These are phyloP conservation scores for Mikania micrantha DNA, from an alignment of 129 eudicot genomes.

Conservation along the genomic window DNA sequence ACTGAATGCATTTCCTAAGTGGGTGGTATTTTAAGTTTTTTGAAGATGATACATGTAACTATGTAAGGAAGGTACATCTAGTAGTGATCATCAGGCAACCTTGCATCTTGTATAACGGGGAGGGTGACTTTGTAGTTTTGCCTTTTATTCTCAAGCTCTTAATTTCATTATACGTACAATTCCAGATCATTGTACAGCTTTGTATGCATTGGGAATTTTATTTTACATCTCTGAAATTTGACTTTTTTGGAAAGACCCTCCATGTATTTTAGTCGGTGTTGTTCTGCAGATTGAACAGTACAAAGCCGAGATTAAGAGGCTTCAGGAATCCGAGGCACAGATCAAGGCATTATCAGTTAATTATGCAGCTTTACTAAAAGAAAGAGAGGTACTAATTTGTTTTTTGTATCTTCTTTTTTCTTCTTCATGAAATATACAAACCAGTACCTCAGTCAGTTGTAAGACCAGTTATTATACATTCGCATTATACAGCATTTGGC, in stretches of 20 bases:
- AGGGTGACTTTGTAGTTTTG: not conserved
- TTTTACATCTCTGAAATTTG: not conserved
- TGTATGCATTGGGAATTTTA: not conserved
- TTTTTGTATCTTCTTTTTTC: not conserved
- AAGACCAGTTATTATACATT: not conserved
- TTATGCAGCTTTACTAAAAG: constrained; percentile 92
- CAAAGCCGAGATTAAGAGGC: constrained; percentile 80
- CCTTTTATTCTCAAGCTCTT: not conserved
- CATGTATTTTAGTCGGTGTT: not conserved
- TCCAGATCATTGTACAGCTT: not conserved
- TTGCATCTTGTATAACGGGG: not conserved
- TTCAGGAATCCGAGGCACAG: constrained; percentile 89
- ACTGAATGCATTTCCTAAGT: not conserved
- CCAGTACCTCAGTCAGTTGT: not conserved
- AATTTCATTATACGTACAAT: not conserved
- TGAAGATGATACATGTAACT: not conserved
- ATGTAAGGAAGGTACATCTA: not conserved
- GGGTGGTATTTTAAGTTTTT: constrained; percentile 1
- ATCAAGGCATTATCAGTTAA: constrained; percentile 86
- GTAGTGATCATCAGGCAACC: not conserved
- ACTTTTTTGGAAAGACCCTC: not conserved
- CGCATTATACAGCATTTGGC: constrained; percentile 1
- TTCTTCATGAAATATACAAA: not conserved
- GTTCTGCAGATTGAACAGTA: constrained; percentile 63
- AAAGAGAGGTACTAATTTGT: constrained; percentile 59